Evolutionary conservation across 78 protist genomes (phyloP), one percentile per base, ranked within the genome.

Genomic region (Dictyostelium firmibasis): DNA sequence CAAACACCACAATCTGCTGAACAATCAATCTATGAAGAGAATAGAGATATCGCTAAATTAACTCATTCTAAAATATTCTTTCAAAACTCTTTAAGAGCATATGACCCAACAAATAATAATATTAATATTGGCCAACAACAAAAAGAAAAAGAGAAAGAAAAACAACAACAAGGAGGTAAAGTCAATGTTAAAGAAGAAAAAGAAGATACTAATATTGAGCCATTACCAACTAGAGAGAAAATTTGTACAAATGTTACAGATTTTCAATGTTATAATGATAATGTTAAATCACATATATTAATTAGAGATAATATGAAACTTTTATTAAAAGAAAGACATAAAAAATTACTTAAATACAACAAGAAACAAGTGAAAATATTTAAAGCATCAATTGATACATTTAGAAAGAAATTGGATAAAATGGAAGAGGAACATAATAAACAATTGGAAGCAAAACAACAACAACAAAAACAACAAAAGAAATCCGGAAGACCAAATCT

Each of bases 191-290:
- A 23, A 0, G 9, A 27, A 2, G 13, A 78, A 11, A 16, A 78
- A 1, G 38, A 75, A 20, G 38, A 23, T 20, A 38, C 36, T 38
- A 64, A 27, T 27, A 29, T 33, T 31, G 36, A 29, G 4, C 23
- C 79, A 5, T 6, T 72, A 35, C 79, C 79, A 16, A 72, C 18
- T 18, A 72, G 79, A 72, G 79, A 72, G n/a, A 82, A 8, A 35
- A 82, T 57, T 8, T 76, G 50, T 43, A 41, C 23, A 13, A 29
- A 44, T 41, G 35, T 88, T 16, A 16, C 27, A 25, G 93, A 88
- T 44, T 79, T 64, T 14, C 93, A 84, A 64, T 25, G 64, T 1
- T 78, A 67, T 53, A 77, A 79, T 13, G 85, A 76, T n/a, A 88
- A 57, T 27, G 29, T 64, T 7, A 18, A 64, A 23, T 2, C 41